phyloP scores from a whole-genome alignment of 208 protist genomes.

The Blechomonas ayalai region DNA sequence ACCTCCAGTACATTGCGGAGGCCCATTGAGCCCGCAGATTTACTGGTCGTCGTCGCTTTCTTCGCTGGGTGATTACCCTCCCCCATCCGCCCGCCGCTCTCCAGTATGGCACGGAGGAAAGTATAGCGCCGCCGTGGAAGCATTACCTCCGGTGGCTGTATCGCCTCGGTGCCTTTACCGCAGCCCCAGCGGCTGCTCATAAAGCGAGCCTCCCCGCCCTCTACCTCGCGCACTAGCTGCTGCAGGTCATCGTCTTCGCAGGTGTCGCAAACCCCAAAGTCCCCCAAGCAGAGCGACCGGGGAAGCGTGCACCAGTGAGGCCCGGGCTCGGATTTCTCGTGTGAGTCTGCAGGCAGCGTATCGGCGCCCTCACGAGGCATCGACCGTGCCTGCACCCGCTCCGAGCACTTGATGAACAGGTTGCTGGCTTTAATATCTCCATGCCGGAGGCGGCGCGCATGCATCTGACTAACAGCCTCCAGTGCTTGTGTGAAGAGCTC shows the following conservation, averaged over 20 bases:
- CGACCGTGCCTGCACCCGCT: not conserved
- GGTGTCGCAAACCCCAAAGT: slow-evolving; percentile 76
- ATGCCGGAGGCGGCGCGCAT: slow-evolving; percentile 54
- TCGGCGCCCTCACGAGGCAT: no score
- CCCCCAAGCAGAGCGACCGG: slow-evolving; percentile 40
- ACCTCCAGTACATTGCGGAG: slow-evolving; percentile 13
- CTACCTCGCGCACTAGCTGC: slow-evolving; percentile 32
- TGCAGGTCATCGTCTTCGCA: slow-evolving; percentile 46
- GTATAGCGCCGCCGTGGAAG: slow-evolving; percentile 40
- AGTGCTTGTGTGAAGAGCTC: slow-evolving; percentile 64
- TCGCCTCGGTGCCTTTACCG: slow-evolving; percentile 63
- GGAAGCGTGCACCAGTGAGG: slow-evolving; percentile 14
- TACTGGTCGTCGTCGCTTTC: not conserved
- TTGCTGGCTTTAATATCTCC: slow-evolving; percentile 60
- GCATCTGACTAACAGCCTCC: slow-evolving; percentile 49
- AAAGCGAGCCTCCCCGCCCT: slow-evolving; percentile 35
- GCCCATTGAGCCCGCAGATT: not conserved
- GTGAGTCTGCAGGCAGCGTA: no score
- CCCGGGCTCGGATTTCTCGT: not conserved
- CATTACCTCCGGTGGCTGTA: slow-evolving; percentile 75
- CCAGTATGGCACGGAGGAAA: slow-evolving; percentile 24
- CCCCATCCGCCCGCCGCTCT: not conserved
- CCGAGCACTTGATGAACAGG: slow-evolving; percentile 40
- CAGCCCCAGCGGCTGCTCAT: slow-evolving; percentile 45
- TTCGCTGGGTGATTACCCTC: not conserved